phyloP scores from a whole-genome alignment of 805 yeast genomes.

The Lachancea mirantina region DNA sequence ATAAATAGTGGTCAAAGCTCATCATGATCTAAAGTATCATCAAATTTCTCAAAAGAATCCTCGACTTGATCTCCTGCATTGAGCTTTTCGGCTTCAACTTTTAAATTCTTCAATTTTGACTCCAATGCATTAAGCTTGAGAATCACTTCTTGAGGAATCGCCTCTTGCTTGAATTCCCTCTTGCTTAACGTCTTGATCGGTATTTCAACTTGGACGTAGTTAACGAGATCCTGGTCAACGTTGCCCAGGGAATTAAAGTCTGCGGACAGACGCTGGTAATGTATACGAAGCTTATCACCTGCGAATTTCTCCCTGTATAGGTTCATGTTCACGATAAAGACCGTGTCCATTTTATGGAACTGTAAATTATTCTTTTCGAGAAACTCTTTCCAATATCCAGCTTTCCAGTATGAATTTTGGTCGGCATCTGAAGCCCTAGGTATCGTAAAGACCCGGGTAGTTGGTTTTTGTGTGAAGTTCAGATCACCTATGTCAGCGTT shows the following conservation, averaged over 20 bases:
- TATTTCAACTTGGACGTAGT: constrained; percentile 62
- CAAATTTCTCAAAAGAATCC: too few relatives aligned
- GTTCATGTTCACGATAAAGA: constrained; percentile 71
- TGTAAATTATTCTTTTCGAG: constrained; percentile 44
- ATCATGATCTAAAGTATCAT: too few relatives aligned
- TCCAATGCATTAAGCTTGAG: too few relatives aligned
- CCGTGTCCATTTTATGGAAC: constrained; percentile 78
- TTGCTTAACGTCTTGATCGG: constrained; percentile 14
- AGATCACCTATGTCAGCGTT: constrained; percentile 36
- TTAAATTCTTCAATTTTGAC: too few relatives aligned
- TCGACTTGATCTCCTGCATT: too few relatives aligned
- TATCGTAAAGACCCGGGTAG: constrained; percentile 79
- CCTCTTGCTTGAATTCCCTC: constrained; percentile 1
- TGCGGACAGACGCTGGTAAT: constrained; percentile 72
- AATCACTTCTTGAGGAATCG: not conserved
- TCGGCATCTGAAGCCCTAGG: constrained; percentile 69
- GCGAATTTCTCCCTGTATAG: constrained; percentile 58
- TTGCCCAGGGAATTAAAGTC: constrained; percentile 77
- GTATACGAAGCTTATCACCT: constrained; percentile 76
- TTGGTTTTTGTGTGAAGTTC: constrained; percentile 66
- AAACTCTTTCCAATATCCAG: constrained; percentile 77
- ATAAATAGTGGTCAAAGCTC: too few relatives aligned
- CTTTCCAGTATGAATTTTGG: constrained; percentile 85
- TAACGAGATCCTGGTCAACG: constrained; percentile 91
- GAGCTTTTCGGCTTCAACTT: too few relatives aligned